Conservation (phyloP, 2,329 filamentous ascomycete species). For the Arthrobotrys megalospora region DNA sequence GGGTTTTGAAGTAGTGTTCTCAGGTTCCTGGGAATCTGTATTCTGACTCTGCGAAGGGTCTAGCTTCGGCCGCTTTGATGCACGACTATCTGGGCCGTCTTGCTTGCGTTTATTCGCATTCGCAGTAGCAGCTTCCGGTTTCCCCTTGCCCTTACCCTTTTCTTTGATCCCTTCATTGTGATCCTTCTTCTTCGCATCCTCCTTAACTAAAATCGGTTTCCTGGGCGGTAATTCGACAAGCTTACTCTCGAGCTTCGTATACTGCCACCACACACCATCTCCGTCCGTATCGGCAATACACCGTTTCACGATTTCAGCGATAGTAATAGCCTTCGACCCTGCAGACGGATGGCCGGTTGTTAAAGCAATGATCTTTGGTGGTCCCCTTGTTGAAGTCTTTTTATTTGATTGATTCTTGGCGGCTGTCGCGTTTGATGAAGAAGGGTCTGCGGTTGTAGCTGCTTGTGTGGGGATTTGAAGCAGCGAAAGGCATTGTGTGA, state of each 20-base stretch:
- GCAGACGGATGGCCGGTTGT: constrained; percentile 43
- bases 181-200: background rate
- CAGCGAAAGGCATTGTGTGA: constrained; percentile 47
- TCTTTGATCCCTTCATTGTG: background rate
- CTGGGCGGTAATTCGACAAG: constrained; percentile 48
- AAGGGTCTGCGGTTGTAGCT: background rate
- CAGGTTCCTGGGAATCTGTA: constrained; percentile 2
- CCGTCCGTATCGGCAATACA: constrained; percentile 33
- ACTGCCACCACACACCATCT: constrained; percentile 47
- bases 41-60: constrained; percentile 1
- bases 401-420: constrained; percentile 6
- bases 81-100: constrained; percentile 28
- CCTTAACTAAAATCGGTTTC: constrained; percentile 9
- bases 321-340: constrained; percentile 47
- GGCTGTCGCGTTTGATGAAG: constrained; percentile 1
- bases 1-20: constrained; percentile 2
- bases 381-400: constrained; percentile 5
- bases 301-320: constrained; percentile 54
- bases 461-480: constrained; percentile 15
- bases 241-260: constrained; percentile 48
- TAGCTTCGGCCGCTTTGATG: constrained; percentile 47
- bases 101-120: constrained; percentile 53
- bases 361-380: constrained; percentile 31
- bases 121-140: background rate
- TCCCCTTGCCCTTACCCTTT: background rate